A percentile compares a stretch with the other conserved stretches of the same genome.
phyloP scores from a whole-genome alignment of 2,329 filamentous ascomycete species.

The Calonectria leucothoes region DNA sequence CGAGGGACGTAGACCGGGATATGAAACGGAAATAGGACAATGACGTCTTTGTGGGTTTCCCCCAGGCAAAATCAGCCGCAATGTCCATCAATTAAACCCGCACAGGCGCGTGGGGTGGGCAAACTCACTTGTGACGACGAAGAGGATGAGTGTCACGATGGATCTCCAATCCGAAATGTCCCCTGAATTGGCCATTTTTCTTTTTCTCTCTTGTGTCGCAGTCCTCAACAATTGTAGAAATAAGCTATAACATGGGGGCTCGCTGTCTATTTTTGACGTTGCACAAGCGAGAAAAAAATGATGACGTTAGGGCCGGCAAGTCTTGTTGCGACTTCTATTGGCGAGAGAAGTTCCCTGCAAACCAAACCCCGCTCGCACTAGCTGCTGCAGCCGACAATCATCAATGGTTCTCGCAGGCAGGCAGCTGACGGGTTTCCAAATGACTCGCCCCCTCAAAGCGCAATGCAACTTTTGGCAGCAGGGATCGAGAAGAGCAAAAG shows the following conservation, averaged over 20 bases:
- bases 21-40: slow-evolving; percentile 76
- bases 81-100: no score
- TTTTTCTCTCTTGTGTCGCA: not conserved
- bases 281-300: not conserved
- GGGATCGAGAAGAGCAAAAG: not conserved
- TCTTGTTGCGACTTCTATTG: not conserved
- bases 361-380: not conserved
- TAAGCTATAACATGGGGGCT: not conserved
- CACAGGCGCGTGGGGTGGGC: not conserved
- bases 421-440: not conserved
- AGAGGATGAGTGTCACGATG: slow-evolving; percentile 76
- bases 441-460: not conserved
- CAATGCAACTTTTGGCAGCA: not conserved
- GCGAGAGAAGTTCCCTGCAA: not conserved
- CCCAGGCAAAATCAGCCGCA: not conserved
- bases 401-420: not conserved
- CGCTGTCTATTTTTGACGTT: not conserved
- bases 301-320: not conserved
- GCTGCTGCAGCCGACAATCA: not conserved
- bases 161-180: slow-evolving; percentile 72
- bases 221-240: not conserved
- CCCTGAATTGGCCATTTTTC: slow-evolving; percentile 20
- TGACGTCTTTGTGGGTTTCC: slow-evolving; percentile 62
- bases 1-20: slow-evolving; percentile 72
- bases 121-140: slow-evolving; percentile 75